Evolutionary conservation across 306 rosid genomes (phyloP).

Genomic region (Pyrus bretschneideri): DNA sequence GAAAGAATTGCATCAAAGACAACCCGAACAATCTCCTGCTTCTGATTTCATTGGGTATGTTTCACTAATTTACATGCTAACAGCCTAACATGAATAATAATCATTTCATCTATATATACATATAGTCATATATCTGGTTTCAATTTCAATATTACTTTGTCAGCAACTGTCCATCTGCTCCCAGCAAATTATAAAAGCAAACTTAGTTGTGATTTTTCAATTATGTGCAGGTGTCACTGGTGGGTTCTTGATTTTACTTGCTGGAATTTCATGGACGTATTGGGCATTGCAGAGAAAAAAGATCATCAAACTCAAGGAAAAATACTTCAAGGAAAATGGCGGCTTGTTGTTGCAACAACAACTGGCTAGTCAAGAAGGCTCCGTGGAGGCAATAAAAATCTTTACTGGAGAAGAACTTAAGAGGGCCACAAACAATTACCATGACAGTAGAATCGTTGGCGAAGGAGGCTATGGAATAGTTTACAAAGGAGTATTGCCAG

Average conservation of each 20-base stretch:
- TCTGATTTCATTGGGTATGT: background rate
- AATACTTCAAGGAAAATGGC: background rate
- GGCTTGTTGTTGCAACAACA: background rate
- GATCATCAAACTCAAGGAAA: background rate
- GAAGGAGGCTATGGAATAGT: constrained; percentile 12
- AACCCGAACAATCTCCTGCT: background rate
- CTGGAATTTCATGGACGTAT: background rate
- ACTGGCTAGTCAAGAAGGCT: background rate
- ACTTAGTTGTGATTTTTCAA: background rate
- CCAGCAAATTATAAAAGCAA: background rate
- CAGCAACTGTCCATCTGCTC: background rate
- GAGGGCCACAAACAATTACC: background rate
- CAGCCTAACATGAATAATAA: background rate
- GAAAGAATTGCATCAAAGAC: background rate
- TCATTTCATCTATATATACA: background rate
- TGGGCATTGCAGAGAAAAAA: background rate
- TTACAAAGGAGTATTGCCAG: background rate
- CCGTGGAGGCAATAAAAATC: background rate
- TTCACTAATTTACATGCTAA: background rate
- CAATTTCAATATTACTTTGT: background rate
- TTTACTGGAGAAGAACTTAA: background rate
- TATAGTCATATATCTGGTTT: background rate
- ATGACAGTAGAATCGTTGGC: background rate
- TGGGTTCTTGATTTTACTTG: background rate
- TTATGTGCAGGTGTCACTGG: background rate